A percentile compares a stretch with the other conserved stretches of the same genome.
Evolutionary conservation across 805 yeast species (phyloP).

Genomic region (Ogataea naganishii): DNA sequence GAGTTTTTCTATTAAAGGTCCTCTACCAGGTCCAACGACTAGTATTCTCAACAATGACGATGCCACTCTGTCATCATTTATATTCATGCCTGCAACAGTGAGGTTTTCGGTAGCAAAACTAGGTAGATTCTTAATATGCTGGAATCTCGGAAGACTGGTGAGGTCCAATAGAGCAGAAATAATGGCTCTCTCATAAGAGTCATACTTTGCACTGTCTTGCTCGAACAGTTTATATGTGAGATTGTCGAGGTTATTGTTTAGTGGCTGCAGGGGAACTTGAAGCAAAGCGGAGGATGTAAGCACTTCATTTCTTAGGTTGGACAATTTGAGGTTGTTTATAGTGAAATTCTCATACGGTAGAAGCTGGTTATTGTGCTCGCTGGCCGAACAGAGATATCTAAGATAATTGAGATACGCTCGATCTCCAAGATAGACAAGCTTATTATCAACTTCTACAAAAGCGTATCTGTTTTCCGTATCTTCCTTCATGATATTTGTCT

Average conservation of each 20-base stretch:
- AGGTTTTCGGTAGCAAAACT: neutral
- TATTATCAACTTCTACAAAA: conserved; percentile 10
- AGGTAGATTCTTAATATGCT: conserved; percentile 8
- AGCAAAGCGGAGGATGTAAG: conserved; percentile 12
- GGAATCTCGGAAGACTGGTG: conserved; percentile 11
- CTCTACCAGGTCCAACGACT: conserved; percentile 84
- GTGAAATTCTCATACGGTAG: conserved; percentile 20
- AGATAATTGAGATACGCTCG: conserved; percentile 22
- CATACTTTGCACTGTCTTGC: conserved; percentile 60
- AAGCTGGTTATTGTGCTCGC: conserved; percentile 16
- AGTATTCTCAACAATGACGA: conserved; percentile 29
- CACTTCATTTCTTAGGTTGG: conserved; percentile 7
- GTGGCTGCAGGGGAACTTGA: conserved; percentile 65
- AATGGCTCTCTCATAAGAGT: conserved; percentile 58
- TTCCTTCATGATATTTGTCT: conserved; percentile 14
- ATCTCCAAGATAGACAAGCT: conserved; percentile 16
- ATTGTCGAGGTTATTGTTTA: conserved; percentile 45
- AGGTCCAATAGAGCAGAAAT: conserved; percentile 39
- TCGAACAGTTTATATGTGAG: conserved; percentile 65
- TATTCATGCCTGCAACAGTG: neutral
- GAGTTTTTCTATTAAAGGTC: conserved; percentile 60
- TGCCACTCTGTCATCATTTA: neutral
- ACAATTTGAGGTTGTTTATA: conserved; percentile 9
- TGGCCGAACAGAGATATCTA: conserved; percentile 11
- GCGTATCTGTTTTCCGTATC: too few relatives aligned